A percentile compares a stretch with the other conserved stretches of the same genome.
phyloP scores from a whole-genome alignment of 805 yeast genomes.

The Phaffomyces antillensis region DNA sequence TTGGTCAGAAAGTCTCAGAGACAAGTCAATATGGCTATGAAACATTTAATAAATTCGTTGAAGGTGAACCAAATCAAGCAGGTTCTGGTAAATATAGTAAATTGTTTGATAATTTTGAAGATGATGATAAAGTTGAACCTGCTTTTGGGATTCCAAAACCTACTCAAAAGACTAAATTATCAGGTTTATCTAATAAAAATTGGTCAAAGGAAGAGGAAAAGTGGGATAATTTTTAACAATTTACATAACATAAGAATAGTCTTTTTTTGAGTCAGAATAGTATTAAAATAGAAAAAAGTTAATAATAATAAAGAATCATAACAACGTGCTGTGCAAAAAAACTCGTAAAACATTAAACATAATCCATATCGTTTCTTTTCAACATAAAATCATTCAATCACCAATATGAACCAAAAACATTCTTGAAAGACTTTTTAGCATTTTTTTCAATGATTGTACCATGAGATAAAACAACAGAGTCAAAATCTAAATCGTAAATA shows the following conservation, averaged over 20 bases:
- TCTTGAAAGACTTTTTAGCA: constrained; percentile 25
- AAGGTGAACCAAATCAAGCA: constrained; percentile 27
- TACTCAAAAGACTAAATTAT: constrained; percentile 47
- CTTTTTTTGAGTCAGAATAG: neutral
- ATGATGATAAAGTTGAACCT: constrained; percentile 39
- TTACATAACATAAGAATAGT: no score
- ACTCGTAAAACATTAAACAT: neutral
- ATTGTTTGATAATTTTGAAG: constrained; percentile 47
- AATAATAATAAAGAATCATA: neutral
- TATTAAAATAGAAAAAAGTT: neutral
- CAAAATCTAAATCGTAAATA: constrained; percentile 36
- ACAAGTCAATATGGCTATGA: constrained; percentile 73
- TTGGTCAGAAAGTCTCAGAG: constrained; percentile 89
- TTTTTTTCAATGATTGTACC: constrained; percentile 46
- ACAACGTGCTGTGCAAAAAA: neutral
- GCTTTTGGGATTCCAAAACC: constrained; percentile 67
- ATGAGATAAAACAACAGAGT: constrained; percentile 48
- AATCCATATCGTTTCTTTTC: no score
- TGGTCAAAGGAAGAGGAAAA: constrained; percentile 46
- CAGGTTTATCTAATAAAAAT: constrained; percentile 39
- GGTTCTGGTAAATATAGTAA: constrained; percentile 36
- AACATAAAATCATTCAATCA: neutral
- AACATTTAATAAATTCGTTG: constrained; percentile 41
- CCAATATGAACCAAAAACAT: constrained; percentile 13
- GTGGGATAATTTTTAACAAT: constrained; percentile 59